A percentile compares a stretch with the other conserved stretches of the same genome.
Evolutionary conservation across 371 early-diverging fungal genomes (phyloP).

Genomic region (Batrachochytrium dendrobatidis): DNA sequence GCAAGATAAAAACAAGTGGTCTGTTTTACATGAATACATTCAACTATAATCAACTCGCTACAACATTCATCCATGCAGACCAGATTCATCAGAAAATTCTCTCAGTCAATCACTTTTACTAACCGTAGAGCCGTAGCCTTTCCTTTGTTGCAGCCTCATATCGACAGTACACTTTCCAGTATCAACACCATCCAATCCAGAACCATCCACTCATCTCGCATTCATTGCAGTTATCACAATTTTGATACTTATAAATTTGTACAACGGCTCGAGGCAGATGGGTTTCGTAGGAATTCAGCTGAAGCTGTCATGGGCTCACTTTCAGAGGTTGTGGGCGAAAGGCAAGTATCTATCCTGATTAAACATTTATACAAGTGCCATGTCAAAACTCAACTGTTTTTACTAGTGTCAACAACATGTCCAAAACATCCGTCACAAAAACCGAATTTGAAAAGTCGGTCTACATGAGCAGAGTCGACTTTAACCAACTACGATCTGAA

Average conservation of each 20-base stretch:
- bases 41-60: too few relatives aligned
- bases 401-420: conserved; percentile 46
- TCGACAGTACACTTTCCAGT: too few relatives aligned
- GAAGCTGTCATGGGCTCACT: conserved; percentile 67
- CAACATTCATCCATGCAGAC: too few relatives aligned
- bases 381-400: neutral
- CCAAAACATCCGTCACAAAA: conserved; percentile 63
- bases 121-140: too few relatives aligned
- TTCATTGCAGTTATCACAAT: conserved; percentile 12
- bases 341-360: conserved; percentile 35
- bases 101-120: too few relatives aligned
- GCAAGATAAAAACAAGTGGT: too few relatives aligned
- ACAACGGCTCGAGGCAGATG: conserved; percentile 62
- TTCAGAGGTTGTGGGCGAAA: conserved; percentile 66
- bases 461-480: conserved; percentile 86
- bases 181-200: too few relatives aligned
- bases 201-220: too few relatives aligned
- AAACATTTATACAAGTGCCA: neutral
- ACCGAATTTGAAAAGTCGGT: conserved; percentile 79
- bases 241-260: conserved; percentile 56
- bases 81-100: too few relatives aligned
- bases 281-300: conserved; percentile 66
- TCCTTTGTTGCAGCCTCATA: too few relatives aligned
- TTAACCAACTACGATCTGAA: conserved; percentile 81
- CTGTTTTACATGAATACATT: too few relatives aligned